These are phyloP conservation scores for Apocynum venetum DNA, from an alignment of 257 asterid species.

Conservation along the genomic window DNA sequence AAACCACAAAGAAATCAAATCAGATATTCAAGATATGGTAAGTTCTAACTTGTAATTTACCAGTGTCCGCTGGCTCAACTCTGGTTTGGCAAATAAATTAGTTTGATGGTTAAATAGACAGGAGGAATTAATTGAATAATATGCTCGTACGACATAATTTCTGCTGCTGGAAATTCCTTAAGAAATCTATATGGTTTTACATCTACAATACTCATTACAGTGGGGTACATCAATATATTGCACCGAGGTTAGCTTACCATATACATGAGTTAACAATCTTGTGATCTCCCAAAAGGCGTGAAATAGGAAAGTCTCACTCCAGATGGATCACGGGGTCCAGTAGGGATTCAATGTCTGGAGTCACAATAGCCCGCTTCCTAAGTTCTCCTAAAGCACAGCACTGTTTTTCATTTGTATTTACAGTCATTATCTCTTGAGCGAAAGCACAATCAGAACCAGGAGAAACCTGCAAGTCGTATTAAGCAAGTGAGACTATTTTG, in stretches of 20 bases:
- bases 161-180: not conserved
- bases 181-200: not conserved
- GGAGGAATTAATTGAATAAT: not conserved
- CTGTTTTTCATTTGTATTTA: constrained; percentile 31
- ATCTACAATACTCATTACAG: not conserved
- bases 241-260: not conserved
- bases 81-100: too few species aligned
- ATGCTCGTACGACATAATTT: not conserved
- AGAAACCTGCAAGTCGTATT: constrained; percentile 51
- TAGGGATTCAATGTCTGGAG: constrained; percentile 50
- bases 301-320: not conserved
- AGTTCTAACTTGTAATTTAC: too few species aligned
- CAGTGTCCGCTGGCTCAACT: too few species aligned
- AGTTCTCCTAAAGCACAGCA: constrained; percentile 47
- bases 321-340: constrained; percentile 19
- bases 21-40: too few species aligned
- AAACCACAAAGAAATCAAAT: too few species aligned
- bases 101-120: too few species aligned
- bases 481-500: constrained; percentile 5
- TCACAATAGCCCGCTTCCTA: constrained; percentile 38
- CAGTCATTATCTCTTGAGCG: constrained; percentile 43
- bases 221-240: not conserved
- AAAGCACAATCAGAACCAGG: constrained; percentile 36
- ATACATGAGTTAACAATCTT: not conserved
- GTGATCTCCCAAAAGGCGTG: not conserved